phyloP scores from a whole-genome alignment of 805 yeast genomes.

The Schwanniomyces pseudopolymorphus region DNA sequence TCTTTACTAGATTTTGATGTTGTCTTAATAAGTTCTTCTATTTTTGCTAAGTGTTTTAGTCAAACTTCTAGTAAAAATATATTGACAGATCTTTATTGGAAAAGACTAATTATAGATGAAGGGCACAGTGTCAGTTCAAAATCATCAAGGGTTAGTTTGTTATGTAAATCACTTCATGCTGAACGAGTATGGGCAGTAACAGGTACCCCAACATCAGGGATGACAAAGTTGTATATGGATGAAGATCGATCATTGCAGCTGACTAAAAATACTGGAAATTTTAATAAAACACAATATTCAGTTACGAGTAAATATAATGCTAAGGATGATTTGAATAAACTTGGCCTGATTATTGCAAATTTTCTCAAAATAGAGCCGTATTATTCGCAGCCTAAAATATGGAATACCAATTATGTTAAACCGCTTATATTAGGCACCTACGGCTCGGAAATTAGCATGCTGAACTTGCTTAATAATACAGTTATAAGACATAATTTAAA shows the following conservation, averaged over 20 bases:
- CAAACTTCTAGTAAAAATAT: constrained; percentile 24
- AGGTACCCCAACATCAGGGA: constrained; percentile 75
- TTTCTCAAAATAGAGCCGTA: constrained; percentile 63
- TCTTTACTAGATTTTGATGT: constrained; percentile 49
- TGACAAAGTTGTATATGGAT: constrained; percentile 56
- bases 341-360: constrained; percentile 53
- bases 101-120: constrained; percentile 70
- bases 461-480: constrained; percentile 43
- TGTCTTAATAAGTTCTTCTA: constrained; percentile 48
- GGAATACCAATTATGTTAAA: constrained; percentile 46
- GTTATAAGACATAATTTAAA: constrained; percentile 56
- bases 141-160: constrained; percentile 46
- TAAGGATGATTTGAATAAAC: constrained; percentile 49
- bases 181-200: constrained; percentile 75
- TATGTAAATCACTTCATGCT: constrained; percentile 48
- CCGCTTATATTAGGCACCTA: constrained; percentile 44
- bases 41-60: constrained; percentile 44
- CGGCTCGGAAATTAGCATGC: constrained; percentile 43
- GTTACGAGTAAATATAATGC: constrained; percentile 53
- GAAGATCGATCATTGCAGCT: constrained; percentile 19
- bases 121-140: constrained; percentile 65
- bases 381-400: constrained; percentile 43
- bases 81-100: constrained; percentile 56
- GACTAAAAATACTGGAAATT: constrained; percentile 11
- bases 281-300: constrained; percentile 34